Percentiles rank a stretch among this genome's conserved stretches.
Conservation (phyloP, 1,284 basidiomycete genomes). For the Chiua sp. region DNA sequence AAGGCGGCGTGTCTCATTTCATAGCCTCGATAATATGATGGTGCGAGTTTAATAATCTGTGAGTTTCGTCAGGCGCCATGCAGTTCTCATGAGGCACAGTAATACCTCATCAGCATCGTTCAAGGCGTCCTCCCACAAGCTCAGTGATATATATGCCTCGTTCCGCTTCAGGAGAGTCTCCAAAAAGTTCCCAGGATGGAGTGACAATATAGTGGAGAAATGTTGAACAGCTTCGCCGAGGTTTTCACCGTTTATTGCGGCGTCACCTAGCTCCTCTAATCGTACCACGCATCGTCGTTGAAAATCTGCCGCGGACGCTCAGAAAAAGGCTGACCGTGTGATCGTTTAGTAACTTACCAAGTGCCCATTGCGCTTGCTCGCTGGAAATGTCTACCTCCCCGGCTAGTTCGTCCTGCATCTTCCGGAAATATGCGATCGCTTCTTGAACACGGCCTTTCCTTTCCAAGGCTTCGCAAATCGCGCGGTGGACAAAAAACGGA, state of each 20-base stretch:
- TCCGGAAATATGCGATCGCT: background rate
- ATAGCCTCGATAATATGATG: background rate
- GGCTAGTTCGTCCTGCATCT: background rate
- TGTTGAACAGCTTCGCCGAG: background rate
- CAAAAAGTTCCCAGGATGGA: background rate
- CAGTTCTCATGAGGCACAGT: too few relatives aligned
- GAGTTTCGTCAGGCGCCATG: background rate
- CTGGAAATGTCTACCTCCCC: background rate
- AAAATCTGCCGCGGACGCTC: background rate
- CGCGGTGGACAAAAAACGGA: background rate
- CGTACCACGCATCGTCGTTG: background rate
- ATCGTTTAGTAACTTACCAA: background rate
- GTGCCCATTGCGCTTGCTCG: background rate
- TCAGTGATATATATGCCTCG: background rate
- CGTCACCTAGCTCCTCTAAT: background rate
- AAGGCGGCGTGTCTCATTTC: background rate
- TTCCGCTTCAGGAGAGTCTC: background rate
- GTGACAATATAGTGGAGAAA: background rate
- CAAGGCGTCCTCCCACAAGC: background rate
- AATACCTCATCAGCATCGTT: background rate
- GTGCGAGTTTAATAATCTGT: background rate
- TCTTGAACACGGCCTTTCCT: background rate
- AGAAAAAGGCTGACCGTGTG: too few relatives aligned
- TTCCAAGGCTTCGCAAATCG: constrained; percentile 1
- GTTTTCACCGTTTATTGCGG: background rate